These are phyloP conservation scores for Chalciporus sphaerocephalus DNA, from an alignment of 768 basidiomycete species.

Conservation along the genomic window DNA sequence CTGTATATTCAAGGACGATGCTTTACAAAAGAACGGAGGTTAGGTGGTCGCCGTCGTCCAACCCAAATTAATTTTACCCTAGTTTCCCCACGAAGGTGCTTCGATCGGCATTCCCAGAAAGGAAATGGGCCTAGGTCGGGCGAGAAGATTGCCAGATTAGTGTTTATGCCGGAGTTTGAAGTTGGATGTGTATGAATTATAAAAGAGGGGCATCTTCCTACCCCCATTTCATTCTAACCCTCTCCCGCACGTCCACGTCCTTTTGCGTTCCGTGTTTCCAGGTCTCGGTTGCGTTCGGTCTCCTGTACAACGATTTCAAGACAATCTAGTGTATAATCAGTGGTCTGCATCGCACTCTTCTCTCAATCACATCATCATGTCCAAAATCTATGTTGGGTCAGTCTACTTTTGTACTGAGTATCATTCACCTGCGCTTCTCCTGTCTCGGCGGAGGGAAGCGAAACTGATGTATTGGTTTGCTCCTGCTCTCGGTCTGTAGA, in stretches of 20 bases:
- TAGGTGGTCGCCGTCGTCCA: too few relatives aligned
- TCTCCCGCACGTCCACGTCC: constrained; percentile 48
- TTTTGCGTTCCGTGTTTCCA: constrained; percentile 44
- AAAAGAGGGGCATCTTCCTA: constrained; percentile 34
- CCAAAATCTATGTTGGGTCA: constrained; percentile 94
- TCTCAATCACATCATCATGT: constrained; percentile 46
- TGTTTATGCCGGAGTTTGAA: constrained; percentile 51
- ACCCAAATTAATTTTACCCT: neutral
- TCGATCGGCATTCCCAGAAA: constrained; percentile 19
- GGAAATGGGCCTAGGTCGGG: constrained; percentile 24
- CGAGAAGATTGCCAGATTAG: constrained; percentile 13
- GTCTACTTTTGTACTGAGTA: constrained; percentile 58
- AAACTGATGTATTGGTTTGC: constrained; percentile 52
- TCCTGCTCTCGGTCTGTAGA: constrained; percentile 53
- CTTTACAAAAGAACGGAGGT: too few relatives aligned
- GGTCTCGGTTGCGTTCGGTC: constrained; percentile 55
- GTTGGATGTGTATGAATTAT: constrained; percentile 36
- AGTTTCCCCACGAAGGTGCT: constrained; percentile 13
- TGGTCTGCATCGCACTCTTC: constrained; percentile 23
- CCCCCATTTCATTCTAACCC: constrained; percentile 30
- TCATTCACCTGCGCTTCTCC: constrained; percentile 42
- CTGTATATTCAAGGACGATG: too few relatives aligned
- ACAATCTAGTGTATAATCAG: constrained; percentile 47
- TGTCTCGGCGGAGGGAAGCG: constrained; percentile 41
- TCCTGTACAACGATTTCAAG: constrained; percentile 49